These are phyloP conservation scores for Sicyos edulis DNA, from an alignment of 306 rosid species.

Conservation along the genomic window DNA sequence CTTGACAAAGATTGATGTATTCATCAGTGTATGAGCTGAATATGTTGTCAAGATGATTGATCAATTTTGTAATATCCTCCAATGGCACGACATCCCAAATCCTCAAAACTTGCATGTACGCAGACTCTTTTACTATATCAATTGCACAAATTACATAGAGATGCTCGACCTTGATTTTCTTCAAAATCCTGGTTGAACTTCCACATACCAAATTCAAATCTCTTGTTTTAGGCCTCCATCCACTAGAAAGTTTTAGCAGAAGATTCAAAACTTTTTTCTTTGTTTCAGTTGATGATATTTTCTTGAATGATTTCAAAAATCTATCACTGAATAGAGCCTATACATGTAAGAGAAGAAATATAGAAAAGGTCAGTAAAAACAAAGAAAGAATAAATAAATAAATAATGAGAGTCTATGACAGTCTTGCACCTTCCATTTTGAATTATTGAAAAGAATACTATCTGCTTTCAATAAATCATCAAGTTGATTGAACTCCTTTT, in stretches of 20 bases:
- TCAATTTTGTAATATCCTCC: constrained; percentile 52
- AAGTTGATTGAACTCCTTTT: constrained; percentile 49
- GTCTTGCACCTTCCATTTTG: constrained; percentile 63
- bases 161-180: constrained; percentile 51
- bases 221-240: constrained; percentile 64
- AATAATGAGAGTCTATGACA: not conserved
- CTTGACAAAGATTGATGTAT: constrained; percentile 45
- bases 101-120: constrained; percentile 49
- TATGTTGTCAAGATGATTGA: constrained; percentile 48
- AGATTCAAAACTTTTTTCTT: constrained; percentile 45
- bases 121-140: constrained; percentile 45
- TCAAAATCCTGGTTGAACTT: constrained; percentile 41
- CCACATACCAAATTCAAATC: constrained; percentile 34
- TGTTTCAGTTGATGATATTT: constrained; percentile 24
- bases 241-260: constrained; percentile 50
- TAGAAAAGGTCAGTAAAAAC: not conserved
- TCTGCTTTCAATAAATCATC: constrained; percentile 61
- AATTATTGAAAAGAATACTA: constrained; percentile 46
- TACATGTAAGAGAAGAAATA: not conserved
- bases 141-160: constrained; percentile 44
- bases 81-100: constrained; percentile 59
- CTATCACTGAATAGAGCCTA: constrained; percentile 65
- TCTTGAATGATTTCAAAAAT: constrained; percentile 63
- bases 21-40: constrained; percentile 47
- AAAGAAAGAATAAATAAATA: not conserved